Conservation (phyloP, 371 early-diverging fungal species). For the Dipsacomyces acuminosporus region DNA sequence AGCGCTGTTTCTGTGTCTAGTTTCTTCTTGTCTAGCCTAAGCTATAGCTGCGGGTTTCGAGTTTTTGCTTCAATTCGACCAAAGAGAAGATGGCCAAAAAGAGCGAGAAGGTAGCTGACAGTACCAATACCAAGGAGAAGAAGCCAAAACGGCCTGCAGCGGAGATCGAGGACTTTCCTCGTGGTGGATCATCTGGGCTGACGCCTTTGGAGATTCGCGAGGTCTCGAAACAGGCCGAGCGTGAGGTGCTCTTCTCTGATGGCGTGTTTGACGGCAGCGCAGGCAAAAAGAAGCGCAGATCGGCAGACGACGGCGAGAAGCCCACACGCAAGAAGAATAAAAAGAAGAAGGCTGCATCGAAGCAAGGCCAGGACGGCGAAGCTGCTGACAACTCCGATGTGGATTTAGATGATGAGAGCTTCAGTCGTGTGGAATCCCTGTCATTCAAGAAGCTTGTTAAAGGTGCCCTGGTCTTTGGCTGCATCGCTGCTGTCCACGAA, state of each 20-base stretch:
- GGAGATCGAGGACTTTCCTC: constrained; percentile 57
- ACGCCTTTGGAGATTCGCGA: constrained; percentile 82
- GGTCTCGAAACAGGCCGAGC: constrained; percentile 65
- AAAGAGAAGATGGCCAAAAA: constrained; percentile 18
- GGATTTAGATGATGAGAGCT: constrained; percentile 45
- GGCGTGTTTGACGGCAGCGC: constrained; percentile 43
- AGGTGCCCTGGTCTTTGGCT: constrained; percentile 72
- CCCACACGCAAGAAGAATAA: constrained; percentile 41
- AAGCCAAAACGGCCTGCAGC: constrained; percentile 9
- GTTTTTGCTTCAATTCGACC: no score
- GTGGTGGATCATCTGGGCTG: constrained; percentile 74
- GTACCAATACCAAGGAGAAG: constrained; percentile 11
- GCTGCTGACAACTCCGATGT: constrained; percentile 25
- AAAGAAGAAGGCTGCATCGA: constrained; percentile 12
- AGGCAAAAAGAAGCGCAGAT: constrained; percentile 56
- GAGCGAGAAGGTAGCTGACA: constrained; percentile 14
- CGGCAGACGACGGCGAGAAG: constrained; percentile 36
- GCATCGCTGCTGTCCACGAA: constrained; percentile 72
- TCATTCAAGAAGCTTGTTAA: constrained; percentile 63
- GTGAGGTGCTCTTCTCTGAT: constrained; percentile 53
- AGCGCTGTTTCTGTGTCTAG: no score
- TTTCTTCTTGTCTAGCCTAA: no score
- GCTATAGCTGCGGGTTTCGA: no score
- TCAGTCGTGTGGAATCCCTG: constrained; percentile 52
- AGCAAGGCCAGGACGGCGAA: constrained; percentile 10